Evolutionary conservation across 257 asterid genomes (phyloP).

Genomic region (Jasminum sambac): DNA sequence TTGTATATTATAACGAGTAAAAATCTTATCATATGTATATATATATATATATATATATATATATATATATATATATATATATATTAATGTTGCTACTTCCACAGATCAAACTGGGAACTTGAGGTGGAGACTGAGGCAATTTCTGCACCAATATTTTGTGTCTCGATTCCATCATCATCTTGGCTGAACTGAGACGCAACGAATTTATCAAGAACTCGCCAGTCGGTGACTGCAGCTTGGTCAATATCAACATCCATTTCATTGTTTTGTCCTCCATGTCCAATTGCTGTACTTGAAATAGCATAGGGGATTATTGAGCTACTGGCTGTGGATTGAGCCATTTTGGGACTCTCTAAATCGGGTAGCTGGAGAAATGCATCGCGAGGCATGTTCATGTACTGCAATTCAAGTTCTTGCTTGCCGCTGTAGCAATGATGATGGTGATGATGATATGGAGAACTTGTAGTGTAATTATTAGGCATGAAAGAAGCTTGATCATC

Average conservation of each 20-base stretch:
- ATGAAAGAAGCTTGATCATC: slow-evolving; percentile 63
- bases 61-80: slow-evolving; percentile 18
- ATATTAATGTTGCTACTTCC: slow-evolving; percentile 39
- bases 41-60: slow-evolving; percentile 17
- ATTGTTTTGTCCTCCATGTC: slow-evolving; percentile 20
- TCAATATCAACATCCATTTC: background rate
- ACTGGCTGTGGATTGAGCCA: slow-evolving; percentile 35
- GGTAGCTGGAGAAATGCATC: slow-evolving; percentile 61
- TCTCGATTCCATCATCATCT: slow-evolving; percentile 23
- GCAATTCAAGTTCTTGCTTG: slow-evolving; percentile 49
- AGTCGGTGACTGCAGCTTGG: slow-evolving; percentile 44
- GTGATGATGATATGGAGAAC: slow-evolving; percentile 27
- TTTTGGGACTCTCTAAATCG: slow-evolving; percentile 53
- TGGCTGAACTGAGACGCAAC: slow-evolving; percentile 68
- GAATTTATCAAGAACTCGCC: slow-evolving; percentile 69
- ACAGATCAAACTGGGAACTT: slow-evolving; percentile 41
- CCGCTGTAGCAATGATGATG: slow-evolving; percentile 31
- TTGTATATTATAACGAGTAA: no score
- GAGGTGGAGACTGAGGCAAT: slow-evolving; percentile 34
- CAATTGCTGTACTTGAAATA: slow-evolving; percentile 16
- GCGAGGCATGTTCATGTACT: slow-evolving; percentile 34
- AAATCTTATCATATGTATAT: no score
- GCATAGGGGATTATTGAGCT: slow-evolving; percentile 26
- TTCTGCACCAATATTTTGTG: slow-evolving; percentile 36
- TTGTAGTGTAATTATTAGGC: slow-evolving; percentile 47